These are phyloP conservation scores for Fonsecaea nubica DNA, from an alignment of 2,329 filamentous ascomycete species.

Conservation along the genomic window DNA sequence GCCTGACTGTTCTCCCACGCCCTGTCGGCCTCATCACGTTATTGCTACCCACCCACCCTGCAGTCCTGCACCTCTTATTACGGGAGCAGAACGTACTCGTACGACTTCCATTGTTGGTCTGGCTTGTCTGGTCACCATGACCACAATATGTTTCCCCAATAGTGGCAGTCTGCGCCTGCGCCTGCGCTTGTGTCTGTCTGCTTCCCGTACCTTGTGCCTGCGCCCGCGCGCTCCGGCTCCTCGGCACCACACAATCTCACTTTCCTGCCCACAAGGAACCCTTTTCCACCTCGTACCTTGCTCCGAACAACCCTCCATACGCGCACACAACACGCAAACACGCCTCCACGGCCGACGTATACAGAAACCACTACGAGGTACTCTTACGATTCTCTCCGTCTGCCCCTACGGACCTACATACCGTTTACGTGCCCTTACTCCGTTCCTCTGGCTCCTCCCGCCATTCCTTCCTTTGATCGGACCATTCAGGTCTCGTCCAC, in stretches of 20 bases:
- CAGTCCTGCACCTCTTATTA: not conserved
- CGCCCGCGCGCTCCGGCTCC: not conserved
- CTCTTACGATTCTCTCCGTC: not conserved
- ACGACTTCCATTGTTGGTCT: slow-evolving; percentile 3
- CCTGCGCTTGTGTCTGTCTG: not conserved
- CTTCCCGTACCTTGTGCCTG: not conserved
- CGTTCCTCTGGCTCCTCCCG: not conserved
- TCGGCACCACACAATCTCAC: not conserved
- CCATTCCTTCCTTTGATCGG: not conserved
- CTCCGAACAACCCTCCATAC: not conserved
- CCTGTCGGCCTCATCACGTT: slow-evolving; percentile 14
- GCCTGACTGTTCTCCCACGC: slow-evolving; percentile 18
- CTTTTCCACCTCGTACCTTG: not conserved
- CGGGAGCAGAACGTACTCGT: not conserved
- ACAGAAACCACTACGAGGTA: not conserved
- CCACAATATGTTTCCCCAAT: not conserved
- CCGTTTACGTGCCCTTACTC: not conserved
- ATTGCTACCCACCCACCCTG: slow-evolving; percentile 8
- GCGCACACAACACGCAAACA: slow-evolving; percentile 1
- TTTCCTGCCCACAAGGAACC: not conserved
- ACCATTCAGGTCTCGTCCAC: not conserved
- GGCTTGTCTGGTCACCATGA: not conserved
- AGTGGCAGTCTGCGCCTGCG: not conserved
- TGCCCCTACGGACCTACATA: not conserved
- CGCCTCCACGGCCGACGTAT: not conserved